A percentile compares a stretch with the other conserved stretches of the same genome.
Conservation (phyloP, 2,329 filamentous ascomycete species). For the Aspergillus niger region DNA sequence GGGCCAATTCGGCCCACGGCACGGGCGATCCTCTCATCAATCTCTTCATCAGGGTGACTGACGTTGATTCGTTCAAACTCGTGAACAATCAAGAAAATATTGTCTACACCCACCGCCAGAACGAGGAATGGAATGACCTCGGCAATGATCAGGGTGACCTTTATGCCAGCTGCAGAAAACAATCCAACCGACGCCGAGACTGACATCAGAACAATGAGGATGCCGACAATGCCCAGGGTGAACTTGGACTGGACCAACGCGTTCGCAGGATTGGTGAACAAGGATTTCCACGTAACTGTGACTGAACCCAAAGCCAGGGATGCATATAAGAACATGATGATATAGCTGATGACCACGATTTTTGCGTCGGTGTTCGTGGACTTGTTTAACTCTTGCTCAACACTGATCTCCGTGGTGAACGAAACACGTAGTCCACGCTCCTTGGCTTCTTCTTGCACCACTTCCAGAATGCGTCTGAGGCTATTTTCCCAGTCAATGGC, state of each 20-base stretch:
- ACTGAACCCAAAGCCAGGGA: constrained; percentile 90
- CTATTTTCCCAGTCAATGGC: constrained; percentile 89
- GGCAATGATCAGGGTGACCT: constrained; percentile 95
- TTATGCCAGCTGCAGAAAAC: constrained; percentile 88
- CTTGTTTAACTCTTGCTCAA: constrained; percentile 96
- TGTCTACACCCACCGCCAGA: constrained; percentile 94
- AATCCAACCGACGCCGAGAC: constrained; percentile 93
- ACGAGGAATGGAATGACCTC: constrained; percentile 98
- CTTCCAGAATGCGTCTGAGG: constrained; percentile 71
- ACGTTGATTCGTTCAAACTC: constrained; percentile 95
- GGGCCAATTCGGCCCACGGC: constrained; percentile 96
- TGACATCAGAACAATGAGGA: constrained; percentile 95
- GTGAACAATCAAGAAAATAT: constrained; percentile 97
- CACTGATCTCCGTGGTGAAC: constrained; percentile 91
- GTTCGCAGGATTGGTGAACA: constrained; percentile 79
- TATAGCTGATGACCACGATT: constrained; percentile 93
- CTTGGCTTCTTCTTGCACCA: constrained; percentile 77
- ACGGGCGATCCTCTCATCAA: constrained; percentile 81
- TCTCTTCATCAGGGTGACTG: constrained; percentile 83
- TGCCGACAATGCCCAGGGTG: constrained; percentile 89
- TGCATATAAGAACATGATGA: constrained; percentile 98
- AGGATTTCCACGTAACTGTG: constrained; percentile 72
- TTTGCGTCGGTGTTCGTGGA: constrained; percentile 98
- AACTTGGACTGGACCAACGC: constrained; percentile 96
- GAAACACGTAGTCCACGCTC: constrained; percentile 81